Conservation (phyloP, 257 asterid genomes). For the Haberlea rhodopensis region DNA sequence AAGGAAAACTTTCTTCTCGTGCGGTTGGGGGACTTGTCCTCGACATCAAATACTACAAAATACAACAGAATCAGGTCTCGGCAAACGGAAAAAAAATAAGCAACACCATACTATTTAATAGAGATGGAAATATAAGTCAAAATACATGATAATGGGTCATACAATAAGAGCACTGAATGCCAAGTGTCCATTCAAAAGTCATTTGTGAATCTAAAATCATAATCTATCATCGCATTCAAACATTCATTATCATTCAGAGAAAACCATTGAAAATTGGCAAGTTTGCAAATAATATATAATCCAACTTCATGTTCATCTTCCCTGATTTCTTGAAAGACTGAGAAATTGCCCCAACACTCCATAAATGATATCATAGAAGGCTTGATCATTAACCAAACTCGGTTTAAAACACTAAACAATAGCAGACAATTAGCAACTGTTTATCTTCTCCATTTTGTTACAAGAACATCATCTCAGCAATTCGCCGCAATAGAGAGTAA, state of each 20-base stretch:
- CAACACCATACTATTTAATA: background rate
- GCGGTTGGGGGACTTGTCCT: slow-evolving; percentile 42
- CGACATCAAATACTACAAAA: slow-evolving; percentile 63
- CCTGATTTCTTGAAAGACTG: background rate
- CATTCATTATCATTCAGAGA: background rate
- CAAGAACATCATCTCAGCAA: too few relatives aligned
- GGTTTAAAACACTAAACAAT: background rate
- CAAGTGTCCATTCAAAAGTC: background rate
- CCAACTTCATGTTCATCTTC: background rate
- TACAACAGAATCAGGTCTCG: slow-evolving; percentile 20
- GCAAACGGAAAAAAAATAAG: background rate
- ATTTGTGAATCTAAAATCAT: background rate
- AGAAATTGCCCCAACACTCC: background rate
- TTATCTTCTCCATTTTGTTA: too few relatives aligned
- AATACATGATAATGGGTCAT: slow-evolving; percentile 4
- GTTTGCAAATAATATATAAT: background rate
- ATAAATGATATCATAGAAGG: background rate
- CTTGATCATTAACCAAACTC: background rate
- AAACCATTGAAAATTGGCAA: background rate
- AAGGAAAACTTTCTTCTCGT: slow-evolving; percentile 36
- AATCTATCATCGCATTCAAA: background rate
- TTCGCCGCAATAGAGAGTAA: too few relatives aligned
- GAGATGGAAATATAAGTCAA: slow-evolving; percentile 9
- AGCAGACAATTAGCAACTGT: slow-evolving; percentile 2
- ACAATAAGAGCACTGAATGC: background rate